Percentiles rank a stretch among this genome's conserved stretches.
These are phyloP conservation scores for Phytophthora hybrid DNA, from an alignment of 352 stramenopile genomes.

Conservation along the genomic window DNA sequence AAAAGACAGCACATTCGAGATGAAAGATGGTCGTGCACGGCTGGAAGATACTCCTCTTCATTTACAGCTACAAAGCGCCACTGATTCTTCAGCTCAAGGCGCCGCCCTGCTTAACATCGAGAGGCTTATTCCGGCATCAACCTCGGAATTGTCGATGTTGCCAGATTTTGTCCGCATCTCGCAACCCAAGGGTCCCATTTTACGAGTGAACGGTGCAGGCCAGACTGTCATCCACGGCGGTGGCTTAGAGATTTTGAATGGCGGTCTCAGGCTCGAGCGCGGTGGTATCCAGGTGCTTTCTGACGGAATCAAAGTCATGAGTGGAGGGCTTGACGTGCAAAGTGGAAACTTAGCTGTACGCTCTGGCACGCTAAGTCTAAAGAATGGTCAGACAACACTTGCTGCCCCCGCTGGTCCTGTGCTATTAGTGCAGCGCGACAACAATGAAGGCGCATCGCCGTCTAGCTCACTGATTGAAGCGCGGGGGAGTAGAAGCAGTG, in stretches of 20 bases:
- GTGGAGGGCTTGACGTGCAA: constrained; percentile 51
- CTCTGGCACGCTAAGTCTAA: constrained; percentile 49
- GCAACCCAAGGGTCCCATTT: constrained; percentile 45
- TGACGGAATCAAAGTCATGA: constrained; percentile 59
- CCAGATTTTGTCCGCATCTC: constrained; percentile 65
- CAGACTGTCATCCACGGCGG: constrained; percentile 67
- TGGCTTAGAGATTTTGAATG: constrained; percentile 65
- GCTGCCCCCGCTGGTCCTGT: constrained; percentile 28
- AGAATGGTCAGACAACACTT: constrained; percentile 49
- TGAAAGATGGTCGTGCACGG: constrained; percentile 54
- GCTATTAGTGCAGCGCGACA: constrained; percentile 37
- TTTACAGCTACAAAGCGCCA: constrained; percentile 36
- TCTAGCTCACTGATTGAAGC: constrained; percentile 43
- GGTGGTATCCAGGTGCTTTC: constrained; percentile 69
- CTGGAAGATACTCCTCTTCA: constrained; percentile 52
- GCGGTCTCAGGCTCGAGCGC: constrained; percentile 62
- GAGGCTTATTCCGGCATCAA: constrained; percentile 27
- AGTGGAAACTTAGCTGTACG: constrained; percentile 53
- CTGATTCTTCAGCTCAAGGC: constrained; percentile 24
- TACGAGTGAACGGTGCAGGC: constrained; percentile 60
- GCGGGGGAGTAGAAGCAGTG: constrained; percentile 27
- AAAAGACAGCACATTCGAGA: constrained; percentile 49
- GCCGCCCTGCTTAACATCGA: constrained; percentile 56
- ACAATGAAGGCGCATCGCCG: constrained; percentile 20
- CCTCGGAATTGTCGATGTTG: constrained; percentile 20